A percentile compares a stretch with the other conserved stretches of the same genome.
Evolutionary conservation across 2,329 filamentous ascomycete species (phyloP).

Genomic region (Aspergillus fumigatiaffinis): DNA sequence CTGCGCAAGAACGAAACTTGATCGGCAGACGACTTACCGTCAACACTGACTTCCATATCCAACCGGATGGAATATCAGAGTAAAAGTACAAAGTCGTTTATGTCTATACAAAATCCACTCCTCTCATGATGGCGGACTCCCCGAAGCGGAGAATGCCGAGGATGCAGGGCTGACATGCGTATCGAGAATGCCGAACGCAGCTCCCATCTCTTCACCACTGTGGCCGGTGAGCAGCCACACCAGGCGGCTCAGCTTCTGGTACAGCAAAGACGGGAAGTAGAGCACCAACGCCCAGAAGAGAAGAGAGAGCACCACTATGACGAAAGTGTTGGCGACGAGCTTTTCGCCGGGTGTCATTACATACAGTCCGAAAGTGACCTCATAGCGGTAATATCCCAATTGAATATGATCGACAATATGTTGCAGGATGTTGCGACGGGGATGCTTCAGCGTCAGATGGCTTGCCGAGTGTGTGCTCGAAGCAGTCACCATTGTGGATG

Average conservation of each 20-base stretch:
- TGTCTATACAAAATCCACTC: slow-evolving; percentile 3
- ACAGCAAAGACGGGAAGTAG: slow-evolving; percentile 36
- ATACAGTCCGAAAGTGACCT: slow-evolving; percentile 45
- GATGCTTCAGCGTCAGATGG: slow-evolving; percentile 10
- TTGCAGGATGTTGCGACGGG: slow-evolving; percentile 23
- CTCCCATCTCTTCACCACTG: slow-evolving; percentile 25
- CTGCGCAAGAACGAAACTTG: neutral
- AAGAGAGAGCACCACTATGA: slow-evolving; percentile 32
- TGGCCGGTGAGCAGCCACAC: slow-evolving; percentile 38
- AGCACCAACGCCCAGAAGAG: slow-evolving; percentile 35
- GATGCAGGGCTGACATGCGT: slow-evolving; percentile 15
- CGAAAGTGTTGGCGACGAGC: slow-evolving; percentile 38
- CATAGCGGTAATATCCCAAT: slow-evolving; percentile 45
- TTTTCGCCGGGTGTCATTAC: slow-evolving; percentile 44
- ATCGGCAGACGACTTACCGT: slow-evolving; percentile 4
- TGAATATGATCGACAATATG: slow-evolving; percentile 31
- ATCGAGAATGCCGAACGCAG: slow-evolving; percentile 26
- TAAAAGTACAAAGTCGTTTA: neutral
- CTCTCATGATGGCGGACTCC: slow-evolving; percentile 4
- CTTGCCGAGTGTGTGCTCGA: slow-evolving; percentile 8
- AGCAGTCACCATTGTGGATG: slow-evolving; percentile 22
- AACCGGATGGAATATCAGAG: slow-evolving; percentile 6
- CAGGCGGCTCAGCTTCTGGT: slow-evolving; percentile 32
- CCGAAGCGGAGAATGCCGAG: slow-evolving; percentile 11
- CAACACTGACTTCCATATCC: neutral